These are phyloP conservation scores for Pyricularia sp. DNA, from an alignment of 2,329 filamentous ascomycete genomes.

Conservation along the genomic window DNA sequence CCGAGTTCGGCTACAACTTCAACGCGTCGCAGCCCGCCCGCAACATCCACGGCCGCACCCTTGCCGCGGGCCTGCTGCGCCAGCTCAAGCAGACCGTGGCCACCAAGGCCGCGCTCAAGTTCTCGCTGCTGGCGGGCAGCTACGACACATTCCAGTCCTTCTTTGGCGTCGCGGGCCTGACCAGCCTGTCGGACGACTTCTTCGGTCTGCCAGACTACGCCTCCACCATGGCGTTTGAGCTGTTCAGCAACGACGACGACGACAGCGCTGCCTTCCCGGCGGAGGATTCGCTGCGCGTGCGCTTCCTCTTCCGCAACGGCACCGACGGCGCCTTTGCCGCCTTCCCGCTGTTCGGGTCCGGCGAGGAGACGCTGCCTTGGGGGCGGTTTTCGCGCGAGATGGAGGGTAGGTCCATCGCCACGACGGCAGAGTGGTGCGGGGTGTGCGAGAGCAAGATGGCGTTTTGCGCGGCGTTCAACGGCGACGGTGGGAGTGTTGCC, in stretches of 20 bases:
- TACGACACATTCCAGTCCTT: constrained; percentile 1
- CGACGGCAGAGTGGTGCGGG: neutral
- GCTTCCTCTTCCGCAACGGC: constrained; percentile 2
- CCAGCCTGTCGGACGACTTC: constrained; percentile 1
- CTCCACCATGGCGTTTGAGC: constrained; percentile 3
- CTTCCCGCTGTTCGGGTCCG: neutral
- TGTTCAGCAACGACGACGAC: neutral
- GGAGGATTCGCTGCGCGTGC: neutral
- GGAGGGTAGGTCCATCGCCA: neutral
- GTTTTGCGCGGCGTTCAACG: neutral
- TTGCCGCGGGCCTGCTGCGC: neutral
- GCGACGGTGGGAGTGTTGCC: neutral
- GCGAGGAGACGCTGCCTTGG: neutral
- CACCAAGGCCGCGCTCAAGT: neutral
- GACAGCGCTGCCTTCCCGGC: neutral
- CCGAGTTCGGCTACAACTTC: constrained; percentile 1
- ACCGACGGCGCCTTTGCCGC: neutral
- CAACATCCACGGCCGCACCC: neutral
- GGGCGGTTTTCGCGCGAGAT: neutral
- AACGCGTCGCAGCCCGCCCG: neutral
- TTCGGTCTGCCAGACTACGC: constrained; percentile 3
- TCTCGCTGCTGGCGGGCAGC: constrained; percentile 2
- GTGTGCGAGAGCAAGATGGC: neutral
- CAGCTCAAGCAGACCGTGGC: constrained; percentile 1
- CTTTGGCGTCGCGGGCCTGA: neutral